These are phyloP conservation scores for Rhizopogon vesiculosus DNA, from an alignment of 768 basidiomycete species.

Conservation along the genomic window DNA sequence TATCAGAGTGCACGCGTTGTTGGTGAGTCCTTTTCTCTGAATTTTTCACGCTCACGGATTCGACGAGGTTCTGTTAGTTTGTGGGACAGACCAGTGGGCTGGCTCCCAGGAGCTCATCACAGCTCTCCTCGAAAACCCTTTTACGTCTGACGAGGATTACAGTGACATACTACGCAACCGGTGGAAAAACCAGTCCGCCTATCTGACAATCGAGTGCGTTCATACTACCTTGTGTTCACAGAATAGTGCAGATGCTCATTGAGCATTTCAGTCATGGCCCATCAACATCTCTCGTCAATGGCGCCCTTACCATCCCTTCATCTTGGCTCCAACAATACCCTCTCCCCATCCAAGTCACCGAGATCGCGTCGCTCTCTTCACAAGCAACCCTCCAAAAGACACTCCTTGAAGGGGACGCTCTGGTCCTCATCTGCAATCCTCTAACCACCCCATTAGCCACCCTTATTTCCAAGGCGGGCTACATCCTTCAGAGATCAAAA, in stretches of 20 bases:
- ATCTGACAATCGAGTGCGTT: conserved; percentile 23
- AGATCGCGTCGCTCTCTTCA: conserved; percentile 23
- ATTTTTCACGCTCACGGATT: background rate
- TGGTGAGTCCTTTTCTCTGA: conserved; percentile 32
- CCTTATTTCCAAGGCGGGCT: conserved; percentile 20
- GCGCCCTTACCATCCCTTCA: conserved; percentile 39
- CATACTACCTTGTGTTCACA: background rate
- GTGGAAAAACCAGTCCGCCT: conserved; percentile 35
- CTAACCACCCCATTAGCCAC: conserved; percentile 42
- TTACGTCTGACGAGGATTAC: conserved; percentile 47
- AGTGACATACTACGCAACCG: conserved; percentile 41
- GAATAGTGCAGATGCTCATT: background rate
- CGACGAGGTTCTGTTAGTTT: conserved; percentile 38
- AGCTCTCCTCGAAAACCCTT: conserved; percentile 68
- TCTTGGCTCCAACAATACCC: conserved; percentile 55
- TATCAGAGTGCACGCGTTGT: conserved; percentile 39
- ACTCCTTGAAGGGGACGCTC: conserved; percentile 47
- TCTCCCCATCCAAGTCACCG: conserved; percentile 43
- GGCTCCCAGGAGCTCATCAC: conserved; percentile 56
- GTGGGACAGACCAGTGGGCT: conserved; percentile 50
- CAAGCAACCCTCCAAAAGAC: conserved; percentile 11
- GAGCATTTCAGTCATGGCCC: conserved; percentile 16
- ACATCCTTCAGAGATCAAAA: conserved; percentile 32
- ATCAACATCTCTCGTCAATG: conserved; percentile 10
- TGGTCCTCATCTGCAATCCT: conserved; percentile 63